phyloP scores from a whole-genome alignment of 2,329 filamentous ascomycete species.

The Phyllosticta citrichinensis region DNA sequence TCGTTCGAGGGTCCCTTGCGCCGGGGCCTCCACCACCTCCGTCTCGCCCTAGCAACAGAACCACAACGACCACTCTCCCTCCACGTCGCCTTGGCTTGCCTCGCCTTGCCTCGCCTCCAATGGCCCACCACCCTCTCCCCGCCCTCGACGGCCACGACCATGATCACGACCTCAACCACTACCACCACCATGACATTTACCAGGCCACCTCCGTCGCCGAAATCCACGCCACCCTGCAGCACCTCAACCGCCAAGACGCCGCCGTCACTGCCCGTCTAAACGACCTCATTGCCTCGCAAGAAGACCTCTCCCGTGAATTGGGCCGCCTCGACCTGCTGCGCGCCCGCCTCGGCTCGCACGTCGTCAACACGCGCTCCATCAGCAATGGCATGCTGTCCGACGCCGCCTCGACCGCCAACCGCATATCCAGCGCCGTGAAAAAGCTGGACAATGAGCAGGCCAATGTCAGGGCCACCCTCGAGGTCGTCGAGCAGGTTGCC shows the following conservation, averaged over 20 bases:
- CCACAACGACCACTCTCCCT: not conserved
- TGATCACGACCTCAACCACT: not conserved
- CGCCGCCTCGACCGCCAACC: conserved; percentile 73
- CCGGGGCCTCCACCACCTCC: not conserved
- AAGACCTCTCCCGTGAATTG: conserved; percentile 77
- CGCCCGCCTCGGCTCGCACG: conserved; percentile 78
- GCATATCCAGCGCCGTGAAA: conserved; percentile 79
- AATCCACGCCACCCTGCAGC: conserved; percentile 65
- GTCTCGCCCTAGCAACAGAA: not conserved
- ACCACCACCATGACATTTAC: conserved; percentile 31
- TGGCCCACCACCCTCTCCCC: not conserved
- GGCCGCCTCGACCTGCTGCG: conserved; percentile 80
- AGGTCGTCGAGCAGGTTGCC: conserved; percentile 89
- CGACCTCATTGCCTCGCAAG: conserved; percentile 68
- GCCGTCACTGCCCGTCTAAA: conserved; percentile 65
- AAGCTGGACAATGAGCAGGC: conserved; percentile 84
- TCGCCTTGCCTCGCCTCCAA: not conserved
- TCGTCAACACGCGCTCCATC: conserved; percentile 70
- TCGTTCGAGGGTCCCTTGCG: not conserved
- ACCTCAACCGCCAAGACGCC: conserved; percentile 67
- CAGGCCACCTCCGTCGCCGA: conserved; percentile 67
- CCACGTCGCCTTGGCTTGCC: not conserved
- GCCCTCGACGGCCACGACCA: conserved; percentile 4
- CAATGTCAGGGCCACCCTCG: conserved; percentile 78
- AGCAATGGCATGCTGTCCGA: conserved; percentile 84